Base-by-base conservation (phyloP, 257 asterid species). In the Salvia splendens region DNA sequence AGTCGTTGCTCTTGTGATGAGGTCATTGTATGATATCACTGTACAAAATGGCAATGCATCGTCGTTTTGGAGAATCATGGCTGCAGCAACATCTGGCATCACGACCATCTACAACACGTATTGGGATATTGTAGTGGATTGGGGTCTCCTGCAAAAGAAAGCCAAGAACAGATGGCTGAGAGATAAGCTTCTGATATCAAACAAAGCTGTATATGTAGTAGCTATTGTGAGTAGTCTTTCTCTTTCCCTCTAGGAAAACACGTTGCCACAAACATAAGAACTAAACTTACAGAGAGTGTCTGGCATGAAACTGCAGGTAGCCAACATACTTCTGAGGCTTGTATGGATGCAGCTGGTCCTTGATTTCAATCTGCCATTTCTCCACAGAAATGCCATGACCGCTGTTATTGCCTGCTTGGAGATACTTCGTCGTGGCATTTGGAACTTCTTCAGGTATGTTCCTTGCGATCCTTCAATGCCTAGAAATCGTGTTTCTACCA, bases 371-470 rank as follows among this genome's bases (percentile, higher is more conserved):
- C 66, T 72, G 0, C 87, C 92, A 8, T 82, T 83, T 74, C 83
- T 92, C 54, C 98, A 87, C 43, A 60, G 43, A 75, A 85, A 64
- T 36, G 91, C 90, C 28, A 69, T 79, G 69, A 12, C 73, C 69
- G 85, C 90, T 2, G 17, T 87, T 15, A 76, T 89, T 35, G 96
- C 95, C 16, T 74, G 81, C 73, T 67, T 92, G 68, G 98, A 92
- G 80, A 92, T 89, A 47, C 56, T 89, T 67, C 92, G 98, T 3
- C 92, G 96, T 3, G 88, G 96, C 9, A 83, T 89, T 54, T 92
- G 98, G 95, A 92, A 89, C 70, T 92, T 89, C 69, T 92, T 89
- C 90, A 92, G 98, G 98, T 91, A 11, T 33, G 50, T 54, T 67
- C 8, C 16, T 20, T 12, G 5, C 20, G 32, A 28, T 28, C 64